Conservation (phyloP, 768 basidiomycete genomes). For the Hericium alpestre region DNA sequence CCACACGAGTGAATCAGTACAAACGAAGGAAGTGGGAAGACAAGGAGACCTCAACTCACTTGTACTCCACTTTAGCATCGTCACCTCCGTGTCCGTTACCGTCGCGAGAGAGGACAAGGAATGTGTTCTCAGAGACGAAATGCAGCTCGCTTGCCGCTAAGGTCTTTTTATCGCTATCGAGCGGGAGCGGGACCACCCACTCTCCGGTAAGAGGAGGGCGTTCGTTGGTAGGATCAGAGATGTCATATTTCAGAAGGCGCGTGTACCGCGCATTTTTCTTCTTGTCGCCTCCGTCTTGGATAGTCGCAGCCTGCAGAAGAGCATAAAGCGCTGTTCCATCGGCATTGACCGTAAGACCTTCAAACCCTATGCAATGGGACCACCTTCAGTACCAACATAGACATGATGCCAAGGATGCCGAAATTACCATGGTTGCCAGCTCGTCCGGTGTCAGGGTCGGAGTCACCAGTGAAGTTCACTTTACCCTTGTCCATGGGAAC, state of each 20-base stretch:
- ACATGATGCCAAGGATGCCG: neutral
- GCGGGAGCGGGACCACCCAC: constrained; percentile 50
- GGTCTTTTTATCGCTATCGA: constrained; percentile 40
- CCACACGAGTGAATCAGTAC: neutral
- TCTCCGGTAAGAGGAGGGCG: constrained; percentile 38
- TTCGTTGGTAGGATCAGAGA: constrained; percentile 21
- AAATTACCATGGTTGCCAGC: constrained; percentile 40
- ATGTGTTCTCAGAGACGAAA: constrained; percentile 41
- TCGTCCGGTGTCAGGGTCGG: constrained; percentile 42
- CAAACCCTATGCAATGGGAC: constrained; percentile 33
- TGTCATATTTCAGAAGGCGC: constrained; percentile 45
- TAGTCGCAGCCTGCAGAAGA: constrained; percentile 50
- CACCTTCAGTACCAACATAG: neutral
- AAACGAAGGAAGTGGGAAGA: neutral
- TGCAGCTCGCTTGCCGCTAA: constrained; percentile 46
- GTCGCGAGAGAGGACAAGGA: constrained; percentile 51
- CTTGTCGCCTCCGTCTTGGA: constrained; percentile 50
- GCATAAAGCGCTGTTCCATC: constrained; percentile 43
- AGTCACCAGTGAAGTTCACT: constrained; percentile 41
- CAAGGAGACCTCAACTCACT: constrained; percentile 22
- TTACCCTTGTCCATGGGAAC: constrained; percentile 36
- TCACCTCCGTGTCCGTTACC: constrained; percentile 48
- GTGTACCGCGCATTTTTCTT: constrained; percentile 41
- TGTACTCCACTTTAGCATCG: constrained; percentile 39
- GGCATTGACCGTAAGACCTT: constrained; percentile 44